Conservation (phyloP, 2,329 filamentous ascomycete genomes). For the Penicillium sp. region DNA sequence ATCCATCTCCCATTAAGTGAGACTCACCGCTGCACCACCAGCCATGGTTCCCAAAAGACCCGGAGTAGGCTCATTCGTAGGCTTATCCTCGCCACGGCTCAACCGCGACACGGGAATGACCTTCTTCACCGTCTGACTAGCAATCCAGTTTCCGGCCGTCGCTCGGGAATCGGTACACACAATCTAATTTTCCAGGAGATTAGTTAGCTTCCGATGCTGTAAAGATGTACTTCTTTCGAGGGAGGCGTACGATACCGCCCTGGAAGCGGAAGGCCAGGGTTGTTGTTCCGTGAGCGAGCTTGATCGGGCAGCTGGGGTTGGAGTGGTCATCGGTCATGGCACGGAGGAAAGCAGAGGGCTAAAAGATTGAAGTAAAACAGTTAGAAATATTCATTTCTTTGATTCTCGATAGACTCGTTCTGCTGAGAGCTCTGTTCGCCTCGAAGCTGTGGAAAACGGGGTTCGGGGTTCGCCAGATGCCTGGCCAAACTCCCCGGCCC, state of each 20-base stretch:
- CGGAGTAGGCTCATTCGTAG: slow-evolving; percentile 38
- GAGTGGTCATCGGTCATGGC: slow-evolving; percentile 96
- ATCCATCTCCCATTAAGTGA: background rate
- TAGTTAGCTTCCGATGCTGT: background rate
- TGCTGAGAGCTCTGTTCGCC: slow-evolving; percentile 11
- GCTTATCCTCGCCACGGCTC: slow-evolving; percentile 45
- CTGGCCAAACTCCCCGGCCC: background rate
- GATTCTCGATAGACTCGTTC: background rate
- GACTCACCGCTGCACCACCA: slow-evolving; percentile 82
- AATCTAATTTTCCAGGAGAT: slow-evolving; percentile 56
- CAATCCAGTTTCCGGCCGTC: slow-evolving; percentile 98
- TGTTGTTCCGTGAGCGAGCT: slow-evolving; percentile 98
- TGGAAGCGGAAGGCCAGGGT: slow-evolving; percentile 98
- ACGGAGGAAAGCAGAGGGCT: slow-evolving; percentile 93
- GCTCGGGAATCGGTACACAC: slow-evolving; percentile 97
- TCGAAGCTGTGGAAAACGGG: slow-evolving; percentile 12
- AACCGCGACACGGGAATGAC: slow-evolving; percentile 67
- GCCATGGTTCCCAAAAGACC: slow-evolving; percentile 93
- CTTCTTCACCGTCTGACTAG: slow-evolving; percentile 99
- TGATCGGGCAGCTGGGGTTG: slow-evolving; percentile 97
- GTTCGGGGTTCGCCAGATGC: background rate
- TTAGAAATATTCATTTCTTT: slow-evolving; percentile 11
- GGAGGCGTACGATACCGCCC: slow-evolving; percentile 71
- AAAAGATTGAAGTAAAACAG: slow-evolving; percentile 18
- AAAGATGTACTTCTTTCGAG: background rate